phyloP scores from a whole-genome alignment of 805 yeast species.

The Candida piceae region DNA sequence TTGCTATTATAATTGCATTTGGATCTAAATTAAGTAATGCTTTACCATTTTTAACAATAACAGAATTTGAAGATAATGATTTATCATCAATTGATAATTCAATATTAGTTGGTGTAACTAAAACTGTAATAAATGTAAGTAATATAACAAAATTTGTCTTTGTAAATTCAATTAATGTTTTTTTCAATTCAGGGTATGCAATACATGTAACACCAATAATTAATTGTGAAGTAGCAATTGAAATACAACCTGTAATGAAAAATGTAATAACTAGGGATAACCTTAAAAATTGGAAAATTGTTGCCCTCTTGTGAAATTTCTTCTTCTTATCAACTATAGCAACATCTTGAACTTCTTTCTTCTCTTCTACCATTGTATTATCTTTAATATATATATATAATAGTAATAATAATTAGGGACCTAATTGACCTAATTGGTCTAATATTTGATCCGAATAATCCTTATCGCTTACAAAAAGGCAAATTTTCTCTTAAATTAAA shows the following conservation, averaged over 20 bases:
- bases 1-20: slow-evolving; percentile 57
- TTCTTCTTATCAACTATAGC: neutral
- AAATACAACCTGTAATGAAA: slow-evolving; percentile 35
- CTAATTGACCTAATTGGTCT: too few relatives aligned
- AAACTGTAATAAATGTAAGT: slow-evolving; percentile 44
- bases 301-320: slow-evolving; percentile 11
- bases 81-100: slow-evolving; percentile 36
- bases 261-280: slow-evolving; percentile 19
- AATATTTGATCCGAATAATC: too few relatives aligned
- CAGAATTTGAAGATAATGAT: slow-evolving; percentile 6
- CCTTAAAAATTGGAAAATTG: slow-evolving; percentile 21
- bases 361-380: too few relatives aligned
- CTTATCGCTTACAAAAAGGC: too few relatives aligned
- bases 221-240: slow-evolving; percentile 44
- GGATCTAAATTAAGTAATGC: slow-evolving; percentile 18
- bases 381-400: too few relatives aligned
- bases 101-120: slow-evolving; percentile 49
- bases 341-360: too few relatives aligned
- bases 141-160: slow-evolving; percentile 55
- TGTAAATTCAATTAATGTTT: slow-evolving; percentile 42
- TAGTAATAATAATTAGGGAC: too few relatives aligned
- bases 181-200: slow-evolving; percentile 28
- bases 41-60: slow-evolving; percentile 6
- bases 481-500: too few relatives aligned
- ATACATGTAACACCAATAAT: slow-evolving; percentile 27